These are phyloP conservation scores for Phytophthora meadii DNA, from an alignment of 352 stramenopile species.

Conservation along the genomic window DNA sequence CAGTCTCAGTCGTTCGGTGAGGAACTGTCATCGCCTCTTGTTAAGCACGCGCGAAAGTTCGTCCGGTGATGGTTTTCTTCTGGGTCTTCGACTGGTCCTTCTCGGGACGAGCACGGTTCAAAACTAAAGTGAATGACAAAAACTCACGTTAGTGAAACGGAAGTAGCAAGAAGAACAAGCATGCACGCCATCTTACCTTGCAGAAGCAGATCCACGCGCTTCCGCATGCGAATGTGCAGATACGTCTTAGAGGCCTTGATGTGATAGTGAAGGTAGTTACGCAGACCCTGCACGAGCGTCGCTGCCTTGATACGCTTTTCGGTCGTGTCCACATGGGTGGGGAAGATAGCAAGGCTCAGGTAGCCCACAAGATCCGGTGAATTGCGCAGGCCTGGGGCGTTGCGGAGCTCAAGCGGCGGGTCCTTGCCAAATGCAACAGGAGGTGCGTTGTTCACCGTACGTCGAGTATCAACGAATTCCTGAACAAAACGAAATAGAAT, in stretches of 20 bases:
- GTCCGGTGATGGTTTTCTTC: conserved; percentile 94
- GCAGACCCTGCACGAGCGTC: conserved; percentile 88
- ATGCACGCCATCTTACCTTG: conserved; percentile 59
- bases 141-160: no score
- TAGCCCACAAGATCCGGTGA: conserved; percentile 88
- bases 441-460: conserved; percentile 95
- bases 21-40: background rate
- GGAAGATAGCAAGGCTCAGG: conserved; percentile 90
- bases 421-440: conserved; percentile 92
- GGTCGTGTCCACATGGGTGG: conserved; percentile 87
- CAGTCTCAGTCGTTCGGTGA: background rate
- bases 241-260: conserved; percentile 97
- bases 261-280: conserved; percentile 96
- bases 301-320: conserved; percentile 91
- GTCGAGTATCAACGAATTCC: conserved; percentile 93
- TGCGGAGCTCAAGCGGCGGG: conserved; percentile 86
- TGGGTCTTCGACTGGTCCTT: conserved; percentile 87
- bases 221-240: conserved; percentile 96
- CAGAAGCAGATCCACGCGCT: conserved; percentile 91
- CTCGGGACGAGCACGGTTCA: conserved; percentile 92
- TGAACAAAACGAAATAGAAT: conserved; percentile 32
- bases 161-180: no score
- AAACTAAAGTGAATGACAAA: conserved; percentile 51
- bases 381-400: conserved; percentile 64
- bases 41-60: conserved; percentile 89